Conservation (phyloP, 441 rosid genomes). For the Breynia disticha region DNA sequence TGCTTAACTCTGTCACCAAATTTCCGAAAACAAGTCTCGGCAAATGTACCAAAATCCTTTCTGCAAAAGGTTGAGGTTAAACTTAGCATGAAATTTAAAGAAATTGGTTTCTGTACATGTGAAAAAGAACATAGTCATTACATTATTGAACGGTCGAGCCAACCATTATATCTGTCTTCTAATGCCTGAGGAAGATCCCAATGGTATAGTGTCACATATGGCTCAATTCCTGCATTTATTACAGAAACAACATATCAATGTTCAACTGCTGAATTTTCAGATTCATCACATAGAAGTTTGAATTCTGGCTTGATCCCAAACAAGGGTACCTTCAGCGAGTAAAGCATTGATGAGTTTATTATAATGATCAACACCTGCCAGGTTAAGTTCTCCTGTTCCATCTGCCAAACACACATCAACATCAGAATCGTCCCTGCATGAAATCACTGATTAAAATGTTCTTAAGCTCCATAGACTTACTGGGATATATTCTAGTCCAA, state of each 20-base stretch:
- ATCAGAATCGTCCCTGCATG: background rate
- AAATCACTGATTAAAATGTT: background rate
- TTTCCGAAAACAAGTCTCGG: constrained; percentile 23
- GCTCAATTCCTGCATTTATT: constrained; percentile 18
- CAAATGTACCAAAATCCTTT: constrained; percentile 20
- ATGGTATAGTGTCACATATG: constrained; percentile 34
- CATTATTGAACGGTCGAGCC: constrained; percentile 26
- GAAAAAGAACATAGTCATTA: background rate
- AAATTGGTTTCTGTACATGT: background rate
- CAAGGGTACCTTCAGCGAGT: constrained; percentile 16
- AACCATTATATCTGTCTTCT: constrained; percentile 26
- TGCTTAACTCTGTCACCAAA: constrained; percentile 30
- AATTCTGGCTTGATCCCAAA: too few species aligned
- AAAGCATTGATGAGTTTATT: constrained; percentile 41
- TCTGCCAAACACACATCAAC: constrained; percentile 23
- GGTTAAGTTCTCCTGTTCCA: constrained; percentile 71
- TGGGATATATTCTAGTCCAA: constrained; percentile 27
- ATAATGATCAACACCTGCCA: constrained; percentile 43
- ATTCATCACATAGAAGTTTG: too few species aligned
- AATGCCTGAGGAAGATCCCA: constrained; percentile 39
- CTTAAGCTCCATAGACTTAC: constrained; percentile 14
- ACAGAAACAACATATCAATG: background rate
- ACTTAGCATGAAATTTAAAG: background rate
- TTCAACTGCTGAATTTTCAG: too few species aligned
- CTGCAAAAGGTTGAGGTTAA: constrained; percentile 12